Evolutionary conservation across 1,284 basidiomycete species (phyloP).

Genomic region (Cryptococcus jaspeensis): DNA sequence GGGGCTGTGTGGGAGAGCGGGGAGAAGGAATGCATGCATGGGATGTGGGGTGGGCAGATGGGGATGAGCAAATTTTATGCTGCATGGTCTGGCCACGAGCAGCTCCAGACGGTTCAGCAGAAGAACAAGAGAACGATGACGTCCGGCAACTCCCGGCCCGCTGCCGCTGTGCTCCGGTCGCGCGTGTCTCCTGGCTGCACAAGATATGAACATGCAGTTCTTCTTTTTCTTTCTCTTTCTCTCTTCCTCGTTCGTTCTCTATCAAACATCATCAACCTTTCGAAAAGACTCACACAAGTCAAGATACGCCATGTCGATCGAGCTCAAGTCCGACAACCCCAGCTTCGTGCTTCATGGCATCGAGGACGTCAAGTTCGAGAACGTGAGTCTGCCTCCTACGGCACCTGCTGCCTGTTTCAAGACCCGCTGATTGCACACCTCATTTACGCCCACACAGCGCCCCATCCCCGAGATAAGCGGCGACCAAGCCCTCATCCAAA

Average conservation of each 20-base stretch:
- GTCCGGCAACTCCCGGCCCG: no score
- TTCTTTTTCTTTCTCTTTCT: neutral
- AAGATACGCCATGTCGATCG: slow-evolving; percentile 4
- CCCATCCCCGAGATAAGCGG: slow-evolving; percentile 72
- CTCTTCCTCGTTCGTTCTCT: neutral
- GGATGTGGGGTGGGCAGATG: no score
- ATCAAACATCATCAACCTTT: neutral
- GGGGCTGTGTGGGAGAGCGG: neutral
- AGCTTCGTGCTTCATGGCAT: slow-evolving; percentile 50
- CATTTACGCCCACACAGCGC: slow-evolving; percentile 52
- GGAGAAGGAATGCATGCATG: neutral
- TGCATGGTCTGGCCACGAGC: no score
- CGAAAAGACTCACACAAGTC: neutral
- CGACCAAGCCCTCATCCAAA: slow-evolving; percentile 81
- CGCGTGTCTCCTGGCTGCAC: no score
- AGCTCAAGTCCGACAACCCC: slow-evolving; percentile 44
- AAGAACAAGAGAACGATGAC: no score
- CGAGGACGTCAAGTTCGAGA: slow-evolving; percentile 46
- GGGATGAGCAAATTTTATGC: no score
- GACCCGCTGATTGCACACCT: neutral
- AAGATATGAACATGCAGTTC: no score
- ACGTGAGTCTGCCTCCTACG: slow-evolving; percentile 45
- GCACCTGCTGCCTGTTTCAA: no score
- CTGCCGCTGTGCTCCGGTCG: no score
- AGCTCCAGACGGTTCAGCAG: no score